Conservation (phyloP, 1,139 yeast species). For the Lodderomyces theae region DNA sequence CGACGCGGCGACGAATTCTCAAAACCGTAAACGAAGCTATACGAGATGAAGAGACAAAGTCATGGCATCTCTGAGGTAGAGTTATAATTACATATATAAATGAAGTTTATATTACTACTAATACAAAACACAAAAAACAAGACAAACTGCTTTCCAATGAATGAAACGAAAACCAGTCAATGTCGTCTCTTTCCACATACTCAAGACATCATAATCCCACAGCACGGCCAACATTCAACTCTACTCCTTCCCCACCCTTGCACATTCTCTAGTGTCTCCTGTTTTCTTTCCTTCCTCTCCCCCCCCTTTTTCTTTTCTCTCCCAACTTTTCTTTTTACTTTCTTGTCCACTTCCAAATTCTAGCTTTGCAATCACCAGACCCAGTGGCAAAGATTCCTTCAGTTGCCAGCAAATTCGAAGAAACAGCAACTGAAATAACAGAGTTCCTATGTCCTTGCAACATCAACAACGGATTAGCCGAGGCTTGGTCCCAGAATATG, state of each 20-base stretch:
- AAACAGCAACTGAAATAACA: constrained; percentile 91
- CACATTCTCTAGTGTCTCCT: too few species aligned
- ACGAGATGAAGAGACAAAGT: too few species aligned
- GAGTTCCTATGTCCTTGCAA: constrained; percentile 96
- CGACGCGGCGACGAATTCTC: background rate
- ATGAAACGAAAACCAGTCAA: too few species aligned
- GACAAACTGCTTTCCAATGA: background rate
- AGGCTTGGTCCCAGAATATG: constrained; percentile 90
- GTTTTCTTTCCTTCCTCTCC: too few species aligned
- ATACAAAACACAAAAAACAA: too few species aligned
- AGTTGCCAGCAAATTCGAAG: constrained; percentile 66
- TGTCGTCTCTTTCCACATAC: constrained; percentile 1
- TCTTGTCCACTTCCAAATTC: constrained; percentile 82
- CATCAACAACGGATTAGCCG: constrained; percentile 93
- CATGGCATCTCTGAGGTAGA: too few species aligned
- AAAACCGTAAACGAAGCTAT: too few species aligned
- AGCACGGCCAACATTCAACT: too few species aligned
- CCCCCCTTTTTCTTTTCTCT: background rate
- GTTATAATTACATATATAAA: too few species aligned
- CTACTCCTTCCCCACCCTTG: too few species aligned
- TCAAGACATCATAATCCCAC: constrained; percentile 1
- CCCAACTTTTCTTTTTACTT: constrained; percentile 9
- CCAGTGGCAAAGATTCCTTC: constrained; percentile 93
- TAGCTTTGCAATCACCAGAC: constrained; percentile 95
- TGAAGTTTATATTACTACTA: constrained; percentile 7